Percentiles rank a stretch among this genome's conserved stretches.
These are phyloP conservation scores for Heterotrichella gracilis DNA, from an alignment of 352 stramenopile species.

Conservation along the genomic window DNA sequence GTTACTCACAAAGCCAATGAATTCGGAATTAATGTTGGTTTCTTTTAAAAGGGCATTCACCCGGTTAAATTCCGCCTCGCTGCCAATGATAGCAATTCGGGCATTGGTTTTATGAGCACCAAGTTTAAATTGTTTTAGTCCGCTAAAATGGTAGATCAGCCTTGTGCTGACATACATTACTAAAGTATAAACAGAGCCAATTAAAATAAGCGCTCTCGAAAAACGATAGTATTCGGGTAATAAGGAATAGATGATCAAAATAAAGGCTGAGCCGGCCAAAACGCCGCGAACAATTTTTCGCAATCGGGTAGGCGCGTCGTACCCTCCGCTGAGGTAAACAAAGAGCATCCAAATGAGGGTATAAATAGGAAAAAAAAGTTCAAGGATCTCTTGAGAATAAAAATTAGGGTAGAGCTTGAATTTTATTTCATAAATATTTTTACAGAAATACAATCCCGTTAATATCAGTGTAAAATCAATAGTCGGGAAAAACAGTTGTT, in stretches of 20 bases:
- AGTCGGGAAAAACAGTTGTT: neutral
- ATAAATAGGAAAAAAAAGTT: neutral
- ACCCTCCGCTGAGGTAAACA: neutral
- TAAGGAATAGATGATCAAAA: neutral
- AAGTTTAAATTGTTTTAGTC: neutral
- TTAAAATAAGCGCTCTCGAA: neutral
- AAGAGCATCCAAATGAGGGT: neutral
- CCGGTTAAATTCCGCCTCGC: neutral
- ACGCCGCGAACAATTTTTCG: neutral
- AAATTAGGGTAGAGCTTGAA: slow-evolving; percentile 4
- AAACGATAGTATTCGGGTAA: neutral
- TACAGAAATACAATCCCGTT: neutral
- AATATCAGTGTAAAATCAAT: neutral
- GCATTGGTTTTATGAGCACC: neutral
- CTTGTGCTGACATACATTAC: neutral
- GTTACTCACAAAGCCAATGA: neutral
- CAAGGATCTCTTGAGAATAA: neutral
- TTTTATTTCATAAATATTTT: slow-evolving; percentile 4
- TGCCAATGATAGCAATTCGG: neutral
- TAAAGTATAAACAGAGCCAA: neutral
- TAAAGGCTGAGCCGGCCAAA: neutral
- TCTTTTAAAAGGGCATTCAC: neutral
- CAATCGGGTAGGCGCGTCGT: neutral
- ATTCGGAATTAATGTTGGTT: neutral
- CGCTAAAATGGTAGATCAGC: neutral